Evolutionary conservation across 306 rosid species (phyloP), one percentile per base, ranked within the genome.

Genomic region (Quercus dentata): DNA sequence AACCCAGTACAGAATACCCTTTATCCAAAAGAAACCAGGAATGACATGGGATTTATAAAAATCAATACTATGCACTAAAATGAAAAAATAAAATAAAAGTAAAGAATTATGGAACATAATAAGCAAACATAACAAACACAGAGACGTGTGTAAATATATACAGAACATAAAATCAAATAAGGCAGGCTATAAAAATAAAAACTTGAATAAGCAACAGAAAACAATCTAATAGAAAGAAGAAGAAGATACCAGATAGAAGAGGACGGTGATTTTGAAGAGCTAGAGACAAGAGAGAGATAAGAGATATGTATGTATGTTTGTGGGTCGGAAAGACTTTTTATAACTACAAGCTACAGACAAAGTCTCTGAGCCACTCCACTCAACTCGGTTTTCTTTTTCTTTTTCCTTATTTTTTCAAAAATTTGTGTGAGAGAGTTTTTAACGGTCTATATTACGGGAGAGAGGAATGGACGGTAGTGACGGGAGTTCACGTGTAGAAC

Each of bases 321-420:
- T n/a, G 46, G 68, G 76, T 6, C 35, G 10, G 59, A 33, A 2
- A n/a, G 14, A 56, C 54, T 35, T 76, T 71, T 76, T 76, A 63
- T 76, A 71, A 41, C 12, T 41, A 41, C 12, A 7, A 27, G 70
- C 75, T 62, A 20, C 74, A 76, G 85, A 76, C 38, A 71, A 63
- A n/a, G 30, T 23, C 85, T 76, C 85, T n/a, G 28, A 15, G 6
- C 78, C 81, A 72, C 74, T 17, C 69, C 71, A 71, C 62, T 71
- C 46, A 46, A 11, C 17, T 49, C 15, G 17, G 54, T 13, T 49
- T 49, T 49, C 17, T 3, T 49, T 49, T 12, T 49, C 5, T 49
- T 49, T 49, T 49, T 49, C 54, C 17, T 49, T 49, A 49, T 13
- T 11, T 67, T 56, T 54, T 33, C 18, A 1, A 28, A 52, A 19